Evolutionary conservation across 257 asterid species (phyloP), one percentile per base, ranked within the genome.

Genomic region (Echium plantagineum): DNA sequence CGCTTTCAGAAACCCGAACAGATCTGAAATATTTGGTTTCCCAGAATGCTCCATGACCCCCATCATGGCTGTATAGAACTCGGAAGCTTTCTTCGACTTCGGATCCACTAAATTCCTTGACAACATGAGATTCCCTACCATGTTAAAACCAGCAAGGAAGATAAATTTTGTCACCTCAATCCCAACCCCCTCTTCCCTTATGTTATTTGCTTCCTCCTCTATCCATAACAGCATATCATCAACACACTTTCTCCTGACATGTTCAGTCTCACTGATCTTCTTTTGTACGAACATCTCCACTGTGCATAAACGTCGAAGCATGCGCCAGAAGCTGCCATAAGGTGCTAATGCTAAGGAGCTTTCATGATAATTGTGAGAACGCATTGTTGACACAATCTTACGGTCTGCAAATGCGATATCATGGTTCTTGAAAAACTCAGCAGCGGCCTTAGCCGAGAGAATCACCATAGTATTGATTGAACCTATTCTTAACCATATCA

Each of bases 361-460:
- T 52, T 67, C 49, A 52, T 71, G 47, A 26, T 49, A 75, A 10
- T 49, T 28, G 13, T 71, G 71, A 5, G 53, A 30, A 58, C 19
- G 60, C 74, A 56, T 75, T 35, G 54, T 20, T n/a, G 67, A 74
- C 2, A 52, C 65, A 5, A 71, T 17, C 3, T 57, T 66, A 20
- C 78, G 56, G 26, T 73, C 78, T 7, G 52, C 66, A 7, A 73
- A 73, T 30, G 52, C 6, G 61, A 73, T 30, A 19, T 73, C 78
- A 49, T 73, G 78, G 66, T 73, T 69, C 72, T 69, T 73, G 78
- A 73, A 73, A 52, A 73, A 63, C 20, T 73, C 78, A 4, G 68
- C 71, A 0, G 78, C 78, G 12, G 78, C 48, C 6, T 30, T 19
- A 26, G 78, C 66, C 4, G 63, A 69, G 13, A 64, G 78, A 15